Percentiles rank a stretch among this genome's conserved stretches.
phyloP scores from a whole-genome alignment of 495 filamentous ascomycete genomes.

The Choiromyces venosus region DNA sequence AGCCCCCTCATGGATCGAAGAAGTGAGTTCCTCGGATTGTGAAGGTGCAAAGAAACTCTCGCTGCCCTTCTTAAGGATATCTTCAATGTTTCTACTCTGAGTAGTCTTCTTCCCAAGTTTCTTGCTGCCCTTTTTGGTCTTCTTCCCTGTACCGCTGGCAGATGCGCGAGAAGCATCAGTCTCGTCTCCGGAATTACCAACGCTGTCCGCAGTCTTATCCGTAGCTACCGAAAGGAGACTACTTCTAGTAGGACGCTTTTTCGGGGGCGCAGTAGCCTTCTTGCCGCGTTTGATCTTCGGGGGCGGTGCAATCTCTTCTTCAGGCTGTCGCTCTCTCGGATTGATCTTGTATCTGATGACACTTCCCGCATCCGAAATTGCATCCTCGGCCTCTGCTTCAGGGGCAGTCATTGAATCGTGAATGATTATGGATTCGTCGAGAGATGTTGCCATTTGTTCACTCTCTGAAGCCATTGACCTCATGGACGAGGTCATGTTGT shows the following conservation, averaged over 20 bases:
- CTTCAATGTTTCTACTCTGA: slow-evolving; percentile 12
- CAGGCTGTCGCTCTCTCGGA: neutral
- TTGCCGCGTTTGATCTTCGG: slow-evolving; percentile 14
- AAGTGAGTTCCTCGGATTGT: slow-evolving; percentile 24
- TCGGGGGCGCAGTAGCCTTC: slow-evolving; percentile 4
- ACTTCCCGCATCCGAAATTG: slow-evolving; percentile 16
- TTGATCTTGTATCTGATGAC: slow-evolving; percentile 14
- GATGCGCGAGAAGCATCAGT: slow-evolving; percentile 19
- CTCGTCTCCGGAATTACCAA: slow-evolving; percentile 26
- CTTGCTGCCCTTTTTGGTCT: slow-evolving; percentile 16
- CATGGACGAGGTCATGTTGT: neutral
- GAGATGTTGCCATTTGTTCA: neutral
- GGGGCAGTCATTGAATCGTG: neutral
- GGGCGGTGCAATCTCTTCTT: neutral
- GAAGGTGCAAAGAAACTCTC: slow-evolving; percentile 28
- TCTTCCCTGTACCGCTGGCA: slow-evolving; percentile 3
- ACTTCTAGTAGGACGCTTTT: slow-evolving; percentile 22
- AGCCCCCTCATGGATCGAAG: neutral
- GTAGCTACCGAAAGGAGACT: slow-evolving; percentile 20
- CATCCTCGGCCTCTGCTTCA: slow-evolving; percentile 4
- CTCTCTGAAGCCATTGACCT: slow-evolving; percentile 2
- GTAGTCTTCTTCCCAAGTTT: slow-evolving; percentile 18
- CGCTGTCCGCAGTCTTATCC: slow-evolving; percentile 7
- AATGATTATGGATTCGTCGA: slow-evolving; percentile 1
- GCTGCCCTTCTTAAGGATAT: slow-evolving; percentile 29